A percentile compares a stretch with the other conserved stretches of the same genome.
Evolutionary conservation across 73 alveolate species (phyloP).

Genomic region (Uronychia binucleata): DNA sequence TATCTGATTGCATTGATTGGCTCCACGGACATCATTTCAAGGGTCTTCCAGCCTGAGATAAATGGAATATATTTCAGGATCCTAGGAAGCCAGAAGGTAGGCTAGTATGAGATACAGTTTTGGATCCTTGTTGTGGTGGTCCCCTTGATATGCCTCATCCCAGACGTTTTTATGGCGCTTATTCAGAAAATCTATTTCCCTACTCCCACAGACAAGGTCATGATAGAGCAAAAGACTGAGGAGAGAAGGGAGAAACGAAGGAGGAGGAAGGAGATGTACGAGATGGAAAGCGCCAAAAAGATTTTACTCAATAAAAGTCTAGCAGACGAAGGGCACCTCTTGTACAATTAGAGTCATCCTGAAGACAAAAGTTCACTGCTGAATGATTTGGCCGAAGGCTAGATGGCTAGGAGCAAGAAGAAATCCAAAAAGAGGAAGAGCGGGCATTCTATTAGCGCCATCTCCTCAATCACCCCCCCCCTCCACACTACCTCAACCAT

Average conservation of each 20-base stretch:
- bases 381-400: neutral
- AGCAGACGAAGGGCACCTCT: neutral
- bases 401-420: neutral
- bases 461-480: too few relatives aligned
- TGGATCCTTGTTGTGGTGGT: slow-evolving; percentile 29
- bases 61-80: slow-evolving; percentile 38
- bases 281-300: neutral
- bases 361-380: neutral
- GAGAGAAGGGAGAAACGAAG: neutral
- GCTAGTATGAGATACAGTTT: neutral
- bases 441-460: too few relatives aligned
- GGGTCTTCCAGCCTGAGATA: slow-evolving; percentile 60
- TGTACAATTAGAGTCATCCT: neutral
- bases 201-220: slow-evolving; percentile 7
- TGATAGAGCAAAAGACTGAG: neutral
- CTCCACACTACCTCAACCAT: too few relatives aligned
- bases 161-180: slow-evolving; percentile 13
- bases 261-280: neutral
- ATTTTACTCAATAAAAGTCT: neutral
- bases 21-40: slow-evolving; percentile 48
- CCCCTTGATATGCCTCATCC: slow-evolving; percentile 43
- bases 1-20: slow-evolving; percentile 55
- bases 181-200: slow-evolving; percentile 11
- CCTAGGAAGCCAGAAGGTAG: slow-evolving; percentile 24
- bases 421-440: neutral